Conservation (phyloP, 331 rosid species). For the Telfairia occidentalis region DNA sequence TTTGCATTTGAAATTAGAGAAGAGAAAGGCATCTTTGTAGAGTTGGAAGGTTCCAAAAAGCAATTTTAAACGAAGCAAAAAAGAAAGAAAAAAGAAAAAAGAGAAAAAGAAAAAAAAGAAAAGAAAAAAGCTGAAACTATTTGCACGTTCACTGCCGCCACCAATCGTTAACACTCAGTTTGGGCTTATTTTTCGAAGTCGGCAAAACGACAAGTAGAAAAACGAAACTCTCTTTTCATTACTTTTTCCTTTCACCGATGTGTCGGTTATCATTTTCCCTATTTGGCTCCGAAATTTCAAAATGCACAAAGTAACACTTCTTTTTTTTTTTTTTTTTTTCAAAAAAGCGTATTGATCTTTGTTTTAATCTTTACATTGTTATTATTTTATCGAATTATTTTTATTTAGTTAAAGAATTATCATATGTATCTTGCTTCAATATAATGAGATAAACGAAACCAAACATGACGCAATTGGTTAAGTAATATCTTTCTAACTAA, state of each 20-base stretch:
- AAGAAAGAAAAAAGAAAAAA: not conserved
- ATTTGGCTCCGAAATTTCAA: not conserved
- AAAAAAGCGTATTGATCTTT: not conserved
- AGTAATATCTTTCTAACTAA: too few relatives aligned
- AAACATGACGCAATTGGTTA: too few relatives aligned
- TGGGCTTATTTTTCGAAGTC: not conserved
- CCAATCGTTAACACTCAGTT: conserved; percentile 4
- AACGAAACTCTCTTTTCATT: not conserved
- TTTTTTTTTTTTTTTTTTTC: not conserved
- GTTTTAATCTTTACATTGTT: too few relatives aligned
- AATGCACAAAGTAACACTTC: not conserved
- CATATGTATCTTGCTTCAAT: too few relatives aligned
- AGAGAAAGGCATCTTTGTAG: not conserved
- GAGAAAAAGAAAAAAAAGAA: not conserved
- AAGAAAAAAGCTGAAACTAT: not conserved
- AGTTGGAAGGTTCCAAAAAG: conserved; percentile 12
- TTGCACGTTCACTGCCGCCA: conserved; percentile 7
- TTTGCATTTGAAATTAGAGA: not conserved
- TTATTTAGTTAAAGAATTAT: too few relatives aligned
- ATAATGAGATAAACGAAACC: too few relatives aligned
- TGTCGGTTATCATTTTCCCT: conserved; percentile 2
- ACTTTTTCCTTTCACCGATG: not conserved
- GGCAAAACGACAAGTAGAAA: not conserved
- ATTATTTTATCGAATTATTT: too few relatives aligned
- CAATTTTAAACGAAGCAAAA: too few relatives aligned